These are phyloP conservation scores for Penicillium egyptiacum DNA, from an alignment of 495 filamentous ascomycete genomes.

Conservation along the genomic window DNA sequence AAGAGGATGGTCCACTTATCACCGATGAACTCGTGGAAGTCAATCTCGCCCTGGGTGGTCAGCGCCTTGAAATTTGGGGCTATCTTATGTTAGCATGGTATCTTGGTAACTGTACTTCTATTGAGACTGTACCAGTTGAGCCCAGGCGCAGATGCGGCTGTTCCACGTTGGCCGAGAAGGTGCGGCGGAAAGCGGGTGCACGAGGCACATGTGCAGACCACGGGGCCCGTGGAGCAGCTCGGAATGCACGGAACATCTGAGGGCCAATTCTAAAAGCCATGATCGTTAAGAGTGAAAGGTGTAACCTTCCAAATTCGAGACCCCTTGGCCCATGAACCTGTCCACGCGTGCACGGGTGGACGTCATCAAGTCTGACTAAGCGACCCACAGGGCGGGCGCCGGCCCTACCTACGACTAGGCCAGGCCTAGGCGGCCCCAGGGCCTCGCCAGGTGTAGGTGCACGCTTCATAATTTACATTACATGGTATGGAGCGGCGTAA, in stretches of 20 bases:
- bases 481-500: too few species aligned
- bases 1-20: slow-evolving; percentile 65
- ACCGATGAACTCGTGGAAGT: slow-evolving; percentile 62
- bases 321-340: too few species aligned
- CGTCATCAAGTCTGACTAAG: not conserved
- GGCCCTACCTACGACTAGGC: too few species aligned
- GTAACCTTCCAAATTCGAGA: not conserved
- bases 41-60: slow-evolving; percentile 65
- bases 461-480: too few species aligned
- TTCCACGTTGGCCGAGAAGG: slow-evolving; percentile 36
- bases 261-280: slow-evolving; percentile 23
- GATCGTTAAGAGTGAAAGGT: not conserved
- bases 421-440: too few species aligned
- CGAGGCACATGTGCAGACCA: slow-evolving; percentile 27
- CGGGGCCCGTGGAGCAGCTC: slow-evolving; percentile 27
- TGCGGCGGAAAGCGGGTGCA: slow-evolving; percentile 35
- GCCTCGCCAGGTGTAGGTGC: too few species aligned
- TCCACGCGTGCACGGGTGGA: not conserved
- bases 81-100: slow-evolving; percentile 10
- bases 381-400: not conserved
- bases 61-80: slow-evolving; percentile 65
- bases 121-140: slow-evolving; percentile 39
- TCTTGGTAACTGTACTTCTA: not conserved
- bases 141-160: slow-evolving; percentile 64
- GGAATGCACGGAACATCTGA: slow-evolving; percentile 32